A percentile compares a stretch with the other conserved stretches of the same genome.
Evolutionary conservation across 2,329 filamentous ascomycete genomes (phyloP).

Genomic region (Ramichloridium luteum): DNA sequence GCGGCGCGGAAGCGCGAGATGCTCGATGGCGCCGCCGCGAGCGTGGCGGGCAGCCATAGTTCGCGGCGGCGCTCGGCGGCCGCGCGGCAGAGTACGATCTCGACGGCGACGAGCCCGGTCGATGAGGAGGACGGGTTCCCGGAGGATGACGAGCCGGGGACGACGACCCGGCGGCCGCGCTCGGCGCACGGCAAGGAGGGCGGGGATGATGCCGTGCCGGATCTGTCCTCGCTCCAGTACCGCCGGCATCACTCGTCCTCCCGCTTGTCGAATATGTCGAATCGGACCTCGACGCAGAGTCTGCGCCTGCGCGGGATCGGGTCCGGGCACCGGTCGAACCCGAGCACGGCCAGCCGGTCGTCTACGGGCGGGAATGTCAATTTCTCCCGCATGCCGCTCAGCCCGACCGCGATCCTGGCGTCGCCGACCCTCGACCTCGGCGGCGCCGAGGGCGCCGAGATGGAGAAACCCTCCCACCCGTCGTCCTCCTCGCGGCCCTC

Average conservation of each 20-base stretch:
- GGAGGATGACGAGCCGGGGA: too few relatives aligned
- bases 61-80: constrained; percentile 3
- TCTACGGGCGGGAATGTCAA: constrained; percentile 15
- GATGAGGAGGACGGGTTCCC: too few relatives aligned
- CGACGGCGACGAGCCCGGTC: constrained; percentile 8
- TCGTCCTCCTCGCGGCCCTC: not conserved
- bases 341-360: constrained; percentile 12
- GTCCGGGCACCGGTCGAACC: constrained; percentile 13
- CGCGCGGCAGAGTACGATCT: not conserved
- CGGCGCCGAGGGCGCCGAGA: not conserved
- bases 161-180: too few relatives aligned
- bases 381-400: constrained; percentile 19
- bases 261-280: constrained; percentile 12
- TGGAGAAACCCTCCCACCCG: not conserved
- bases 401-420: constrained; percentile 20
- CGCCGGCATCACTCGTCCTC: constrained; percentile 12
- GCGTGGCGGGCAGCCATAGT: constrained; percentile 12
- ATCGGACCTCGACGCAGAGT: constrained; percentile 1
- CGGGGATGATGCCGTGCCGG: constrained; percentile 15
- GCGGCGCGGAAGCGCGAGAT: constrained; percentile 76
- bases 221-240: constrained; percentile 10
- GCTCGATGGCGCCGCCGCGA: constrained; percentile 17
- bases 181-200: too few relatives aligned
- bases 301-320: constrained; percentile 4
- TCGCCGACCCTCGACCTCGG: not conserved